Conservation (phyloP, 1,139 yeast species). For the Saccharomyces hybrid region DNA sequence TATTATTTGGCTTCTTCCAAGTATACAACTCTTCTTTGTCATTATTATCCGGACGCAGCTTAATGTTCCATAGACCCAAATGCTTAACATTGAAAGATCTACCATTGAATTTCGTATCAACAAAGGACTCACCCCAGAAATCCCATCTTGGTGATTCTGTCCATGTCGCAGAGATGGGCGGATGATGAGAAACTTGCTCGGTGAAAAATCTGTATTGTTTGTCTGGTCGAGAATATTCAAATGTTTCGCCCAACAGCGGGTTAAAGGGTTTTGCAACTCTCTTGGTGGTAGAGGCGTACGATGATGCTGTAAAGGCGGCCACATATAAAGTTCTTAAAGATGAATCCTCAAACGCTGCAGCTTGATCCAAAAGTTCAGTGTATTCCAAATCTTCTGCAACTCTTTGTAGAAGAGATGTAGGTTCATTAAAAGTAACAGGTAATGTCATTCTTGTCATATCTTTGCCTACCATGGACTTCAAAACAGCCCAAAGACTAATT, state of each 20-base stretch:
- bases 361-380: constrained; percentile 65
- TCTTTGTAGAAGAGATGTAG: constrained; percentile 86
- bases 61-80: constrained; percentile 83
- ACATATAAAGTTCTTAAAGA: constrained; percentile 76
- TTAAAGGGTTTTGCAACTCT: constrained; percentile 97
- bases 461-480: constrained; percentile 91
- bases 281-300: constrained; percentile 84
- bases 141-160: constrained; percentile 92
- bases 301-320: constrained; percentile 91
- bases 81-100: constrained; percentile 92
- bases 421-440: constrained; percentile 94
- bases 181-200: constrained; percentile 96
- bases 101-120: constrained; percentile 82
- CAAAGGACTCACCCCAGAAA: constrained; percentile 89
- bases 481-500: constrained; percentile 88
- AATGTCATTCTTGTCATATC: constrained; percentile 95
- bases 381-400: constrained; percentile 94
- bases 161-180: constrained; percentile 85
- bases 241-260: constrained; percentile 91
- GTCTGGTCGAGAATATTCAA: constrained; percentile 85
- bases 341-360: constrained; percentile 67
- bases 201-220: constrained; percentile 72
- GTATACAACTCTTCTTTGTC: constrained; percentile 57
- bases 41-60: constrained; percentile 62
- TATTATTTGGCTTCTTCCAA: constrained; percentile 89